Percentiles rank a stretch among this genome's conserved stretches.
These are phyloP conservation scores for Teratosphaeria nubilosa DNA, from an alignment of 2,329 filamentous ascomycete species.

Conservation along the genomic window DNA sequence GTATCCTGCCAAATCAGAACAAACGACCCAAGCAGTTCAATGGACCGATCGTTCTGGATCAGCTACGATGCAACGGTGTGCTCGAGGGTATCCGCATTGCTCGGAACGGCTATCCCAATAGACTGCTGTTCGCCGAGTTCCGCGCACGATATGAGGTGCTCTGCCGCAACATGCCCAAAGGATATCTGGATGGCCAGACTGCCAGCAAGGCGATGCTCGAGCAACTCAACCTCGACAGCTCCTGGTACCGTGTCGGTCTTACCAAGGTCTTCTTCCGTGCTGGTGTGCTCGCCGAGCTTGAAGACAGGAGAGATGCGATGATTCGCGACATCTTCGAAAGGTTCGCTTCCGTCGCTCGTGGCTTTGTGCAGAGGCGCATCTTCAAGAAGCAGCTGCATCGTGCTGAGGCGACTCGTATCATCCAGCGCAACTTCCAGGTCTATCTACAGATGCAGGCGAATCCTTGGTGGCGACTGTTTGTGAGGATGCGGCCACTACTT, in stretches of 20 bases:
- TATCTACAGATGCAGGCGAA: conserved; percentile 84
- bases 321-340: conserved; percentile 89
- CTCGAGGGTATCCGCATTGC: conserved; percentile 97
- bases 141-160: conserved; percentile 92
- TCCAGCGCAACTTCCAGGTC: conserved; percentile 86
- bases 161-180: conserved; percentile 77
- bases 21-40: conserved; percentile 91
- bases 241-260: conserved; percentile 83
- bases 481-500: conserved; percentile 88
- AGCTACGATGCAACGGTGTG: conserved; percentile 97
- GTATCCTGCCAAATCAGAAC: conserved; percentile 96
- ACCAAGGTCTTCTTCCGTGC: conserved; percentile 98
- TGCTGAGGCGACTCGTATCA: conserved; percentile 86
- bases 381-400: conserved; percentile 91
- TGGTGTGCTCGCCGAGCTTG: conserved; percentile 87
- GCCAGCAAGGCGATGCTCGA: conserved; percentile 80
- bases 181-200: conserved; percentile 81
- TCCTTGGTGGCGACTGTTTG: conserved; percentile 94
- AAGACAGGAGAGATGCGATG: conserved; percentile 86
- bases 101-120: conserved; percentile 90
- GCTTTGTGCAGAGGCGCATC: conserved; percentile 77
- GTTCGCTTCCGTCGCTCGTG: conserved; percentile 86
- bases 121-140: conserved; percentile 86
- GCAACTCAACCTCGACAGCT: conserved; percentile 72
- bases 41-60: conserved; percentile 85